A percentile compares a stretch with the other conserved stretches of the same genome.
phyloP scores from a whole-genome alignment of 2,329 filamentous ascomycete genomes.

The Saccharata proteae region DNA sequence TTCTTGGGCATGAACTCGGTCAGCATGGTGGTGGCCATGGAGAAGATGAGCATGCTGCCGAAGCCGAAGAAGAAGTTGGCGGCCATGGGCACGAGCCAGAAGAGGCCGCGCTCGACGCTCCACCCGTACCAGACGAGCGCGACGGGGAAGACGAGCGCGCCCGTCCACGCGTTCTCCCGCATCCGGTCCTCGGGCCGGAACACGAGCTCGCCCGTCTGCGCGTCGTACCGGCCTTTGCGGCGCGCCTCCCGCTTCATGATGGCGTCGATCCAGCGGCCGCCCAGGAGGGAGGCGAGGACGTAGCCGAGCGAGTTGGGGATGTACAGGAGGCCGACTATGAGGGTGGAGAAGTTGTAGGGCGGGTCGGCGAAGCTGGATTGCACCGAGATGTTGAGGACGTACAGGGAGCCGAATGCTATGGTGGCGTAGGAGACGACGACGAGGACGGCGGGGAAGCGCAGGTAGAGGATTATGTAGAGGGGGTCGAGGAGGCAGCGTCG shows the following conservation, averaged over 20 bases:
- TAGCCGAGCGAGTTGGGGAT: slow-evolving; percentile 26
- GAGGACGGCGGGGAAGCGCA: slow-evolving; percentile 25
- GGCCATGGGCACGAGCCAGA: slow-evolving; percentile 24
- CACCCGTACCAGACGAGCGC: slow-evolving; percentile 28
- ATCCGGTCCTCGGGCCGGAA: slow-evolving; percentile 28
- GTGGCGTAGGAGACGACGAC: slow-evolving; percentile 28
- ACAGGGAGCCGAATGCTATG: slow-evolving; percentile 27
- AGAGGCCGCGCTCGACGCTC: slow-evolving; percentile 19
- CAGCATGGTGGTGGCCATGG: slow-evolving; percentile 26
- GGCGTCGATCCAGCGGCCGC: slow-evolving; percentile 27
- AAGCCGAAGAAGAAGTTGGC: slow-evolving; percentile 30
- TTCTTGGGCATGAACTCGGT: slow-evolving; percentile 28
- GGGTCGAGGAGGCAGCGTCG: slow-evolving; percentile 27
- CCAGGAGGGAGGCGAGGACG: slow-evolving; percentile 21
- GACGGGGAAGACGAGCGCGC: slow-evolving; percentile 21
- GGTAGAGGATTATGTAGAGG: slow-evolving; percentile 24
- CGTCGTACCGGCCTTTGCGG: slow-evolving; percentile 24
- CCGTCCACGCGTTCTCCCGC: slow-evolving; percentile 28
- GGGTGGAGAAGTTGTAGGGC: slow-evolving; percentile 24
- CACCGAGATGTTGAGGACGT: slow-evolving; percentile 29
- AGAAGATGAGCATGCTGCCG: slow-evolving; percentile 27
- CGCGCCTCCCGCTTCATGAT: slow-evolving; percentile 29
- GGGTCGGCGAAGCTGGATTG: slow-evolving; percentile 21
- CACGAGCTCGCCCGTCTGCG: slow-evolving; percentile 20
- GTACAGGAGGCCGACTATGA: slow-evolving; percentile 27